phyloP scores from a whole-genome alignment of 768 basidiomycete genomes.

The Tulasnella sp. region DNA sequence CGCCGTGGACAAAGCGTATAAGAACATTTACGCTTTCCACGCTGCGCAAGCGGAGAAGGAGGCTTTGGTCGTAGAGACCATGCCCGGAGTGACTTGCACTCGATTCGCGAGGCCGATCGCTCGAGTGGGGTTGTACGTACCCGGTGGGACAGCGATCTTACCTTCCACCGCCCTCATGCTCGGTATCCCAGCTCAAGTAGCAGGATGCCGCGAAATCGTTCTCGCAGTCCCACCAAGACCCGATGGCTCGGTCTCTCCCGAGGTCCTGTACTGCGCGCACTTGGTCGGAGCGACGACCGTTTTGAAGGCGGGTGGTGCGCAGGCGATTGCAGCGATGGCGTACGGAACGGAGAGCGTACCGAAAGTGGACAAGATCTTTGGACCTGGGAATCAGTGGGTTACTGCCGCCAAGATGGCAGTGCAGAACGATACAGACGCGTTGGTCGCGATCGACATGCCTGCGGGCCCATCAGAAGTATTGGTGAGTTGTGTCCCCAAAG shows the following conservation, averaged over 20 bases:
- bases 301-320: slow-evolving; percentile 91
- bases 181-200: slow-evolving; percentile 94
- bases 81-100: slow-evolving; percentile 95
- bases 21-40: slow-evolving; percentile 88
- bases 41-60: slow-evolving; percentile 69
- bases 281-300: slow-evolving; percentile 85
- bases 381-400: slow-evolving; percentile 99
- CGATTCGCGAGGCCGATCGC: slow-evolving; percentile 93
- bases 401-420: slow-evolving; percentile 99
- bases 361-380: slow-evolving; percentile 99
- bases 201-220: slow-evolving; percentile 85
- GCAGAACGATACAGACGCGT: slow-evolving; percentile 93
- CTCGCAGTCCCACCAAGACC: slow-evolving; percentile 92
- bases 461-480: slow-evolving; percentile 97
- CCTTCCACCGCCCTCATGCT: slow-evolving; percentile 98
- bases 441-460: slow-evolving; percentile 98
- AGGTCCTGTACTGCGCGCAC: slow-evolving; percentile 94
- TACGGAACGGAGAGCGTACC: slow-evolving; percentile 93
- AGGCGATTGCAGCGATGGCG: slow-evolving; percentile 92
- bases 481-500: slow-evolving; percentile 43
- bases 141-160: slow-evolving; percentile 92
- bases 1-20: slow-evolving; percentile 86
- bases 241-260: slow-evolving; percentile 89
- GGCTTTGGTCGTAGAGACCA: slow-evolving; percentile 81
- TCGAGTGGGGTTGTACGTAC: slow-evolving; percentile 93